Conservation (phyloP, 345 rosid genomes). For the Euphorbia peplus region DNA sequence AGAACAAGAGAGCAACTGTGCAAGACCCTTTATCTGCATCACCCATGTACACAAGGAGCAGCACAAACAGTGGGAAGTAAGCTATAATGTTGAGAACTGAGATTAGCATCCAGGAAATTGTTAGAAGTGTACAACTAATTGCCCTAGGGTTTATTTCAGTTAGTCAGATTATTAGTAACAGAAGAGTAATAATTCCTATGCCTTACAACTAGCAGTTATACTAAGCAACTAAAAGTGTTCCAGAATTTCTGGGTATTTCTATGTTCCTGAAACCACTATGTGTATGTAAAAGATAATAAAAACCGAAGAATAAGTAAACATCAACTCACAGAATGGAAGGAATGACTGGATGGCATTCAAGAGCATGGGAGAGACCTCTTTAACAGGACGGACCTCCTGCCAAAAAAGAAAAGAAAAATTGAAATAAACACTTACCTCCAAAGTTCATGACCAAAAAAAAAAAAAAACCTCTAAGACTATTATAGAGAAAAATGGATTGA, state of each 20-base stretch:
- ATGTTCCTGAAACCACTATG: not conserved
- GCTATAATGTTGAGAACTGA: not conserved
- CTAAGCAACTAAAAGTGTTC: not conserved
- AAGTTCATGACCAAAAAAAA: not conserved
- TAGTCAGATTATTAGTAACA: not conserved
- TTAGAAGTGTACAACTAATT: not conserved
- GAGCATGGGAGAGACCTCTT: conserved; percentile 81
- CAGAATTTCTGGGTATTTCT: not conserved
- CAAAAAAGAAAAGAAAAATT: conserved; percentile 24
- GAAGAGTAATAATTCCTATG: not conserved
- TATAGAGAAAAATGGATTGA: not conserved
- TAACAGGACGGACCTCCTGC: conserved; percentile 83
- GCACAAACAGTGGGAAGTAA: not conserved
- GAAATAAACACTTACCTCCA: conserved; percentile 8
- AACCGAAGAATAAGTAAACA: conserved; percentile 10
- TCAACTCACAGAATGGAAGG: conserved; percentile 82
- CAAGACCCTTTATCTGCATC: not conserved
- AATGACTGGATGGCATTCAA: conserved; percentile 75
- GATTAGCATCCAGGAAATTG: not conserved
- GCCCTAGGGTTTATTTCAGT: not conserved
- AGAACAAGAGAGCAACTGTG: not conserved
- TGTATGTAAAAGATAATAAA: not conserved
- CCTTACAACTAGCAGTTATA: not conserved
- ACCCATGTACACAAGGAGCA: not conserved
- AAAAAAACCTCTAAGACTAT: conserved; percentile 3